phyloP scores from a whole-genome alignment of 208 protist species.

The Borovskyia barvae region DNA sequence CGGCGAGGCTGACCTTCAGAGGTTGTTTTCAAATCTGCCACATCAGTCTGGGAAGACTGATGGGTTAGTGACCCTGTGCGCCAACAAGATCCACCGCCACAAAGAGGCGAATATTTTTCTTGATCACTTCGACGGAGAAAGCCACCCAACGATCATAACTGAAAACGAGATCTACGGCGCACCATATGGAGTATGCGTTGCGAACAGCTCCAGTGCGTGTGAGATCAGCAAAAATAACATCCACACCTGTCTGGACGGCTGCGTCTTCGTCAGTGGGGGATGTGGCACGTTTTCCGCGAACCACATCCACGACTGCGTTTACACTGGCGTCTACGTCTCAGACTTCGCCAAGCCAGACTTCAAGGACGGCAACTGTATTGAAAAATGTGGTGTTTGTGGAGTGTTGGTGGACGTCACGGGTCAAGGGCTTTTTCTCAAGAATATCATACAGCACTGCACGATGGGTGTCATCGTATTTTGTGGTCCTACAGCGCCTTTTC shows the following conservation, averaged over 20 bases:
- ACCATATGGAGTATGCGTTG: slow-evolving; percentile 65
- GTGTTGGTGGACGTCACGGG: slow-evolving; percentile 71
- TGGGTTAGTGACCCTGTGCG: slow-evolving; percentile 16
- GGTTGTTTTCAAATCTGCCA: slow-evolving; percentile 5
- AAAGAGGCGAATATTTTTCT: slow-evolving; percentile 59
- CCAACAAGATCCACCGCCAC: slow-evolving; percentile 66
- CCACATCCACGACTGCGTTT: slow-evolving; percentile 58
- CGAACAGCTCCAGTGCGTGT: slow-evolving; percentile 37
- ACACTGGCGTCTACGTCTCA: slow-evolving; percentile 64
- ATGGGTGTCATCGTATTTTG: slow-evolving; percentile 63
- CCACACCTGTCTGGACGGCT: slow-evolving; percentile 70
- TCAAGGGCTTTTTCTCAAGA: slow-evolving; percentile 16
- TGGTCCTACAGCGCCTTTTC: slow-evolving; percentile 43
- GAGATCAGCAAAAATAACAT: slow-evolving; percentile 57
- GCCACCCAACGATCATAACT: slow-evolving; percentile 25
- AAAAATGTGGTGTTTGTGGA: slow-evolving; percentile 59
- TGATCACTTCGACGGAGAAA: slow-evolving; percentile 29
- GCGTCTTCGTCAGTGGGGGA: slow-evolving; percentile 48
- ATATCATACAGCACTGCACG: slow-evolving; percentile 43
- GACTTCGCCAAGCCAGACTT: slow-evolving; percentile 52
- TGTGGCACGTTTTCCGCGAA: slow-evolving; percentile 58
- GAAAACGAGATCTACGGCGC: slow-evolving; percentile 66
- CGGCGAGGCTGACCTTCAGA: not conserved
- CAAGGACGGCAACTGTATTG: slow-evolving; percentile 48
- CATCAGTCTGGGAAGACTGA: too few species aligned